A percentile compares a stretch with the other conserved stretches of the same genome.
Evolutionary conservation across 108 stramenopile species (phyloP).

Genomic region (Hondaea fermentalgiana): DNA sequence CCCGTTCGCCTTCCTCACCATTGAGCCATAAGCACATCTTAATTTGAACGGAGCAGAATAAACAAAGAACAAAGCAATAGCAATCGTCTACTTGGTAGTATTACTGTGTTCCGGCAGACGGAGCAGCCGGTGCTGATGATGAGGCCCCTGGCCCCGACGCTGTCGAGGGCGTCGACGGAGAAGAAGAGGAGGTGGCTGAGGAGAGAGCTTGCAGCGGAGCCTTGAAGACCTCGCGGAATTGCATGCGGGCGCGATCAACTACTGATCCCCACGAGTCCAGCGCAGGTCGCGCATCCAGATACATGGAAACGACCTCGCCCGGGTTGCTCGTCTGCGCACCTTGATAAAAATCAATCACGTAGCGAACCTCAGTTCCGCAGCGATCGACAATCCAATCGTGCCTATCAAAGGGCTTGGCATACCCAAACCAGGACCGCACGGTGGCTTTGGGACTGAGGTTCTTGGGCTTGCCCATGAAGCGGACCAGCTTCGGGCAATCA

Average conservation of each 20-base stretch:
- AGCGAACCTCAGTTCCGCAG: constrained; percentile 55
- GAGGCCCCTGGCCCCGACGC: too few relatives aligned
- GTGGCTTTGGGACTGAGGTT: constrained; percentile 81
- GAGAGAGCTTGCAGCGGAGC: background rate
- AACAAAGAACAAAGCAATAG: too few relatives aligned
- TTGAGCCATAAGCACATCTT: too few relatives aligned
- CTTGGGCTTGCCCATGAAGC: constrained; percentile 78
- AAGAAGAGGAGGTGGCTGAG: background rate
- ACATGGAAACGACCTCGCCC: constrained; percentile 50
- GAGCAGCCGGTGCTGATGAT: too few relatives aligned
- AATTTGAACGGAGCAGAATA: too few relatives aligned
- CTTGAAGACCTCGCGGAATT: constrained; percentile 50
- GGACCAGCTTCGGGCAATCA: constrained; percentile 55
- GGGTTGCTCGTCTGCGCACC: constrained; percentile 22
- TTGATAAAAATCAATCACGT: constrained; percentile 91
- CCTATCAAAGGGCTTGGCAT: constrained; percentile 80
- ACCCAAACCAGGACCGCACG: constrained; percentile 63
- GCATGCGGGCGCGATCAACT: constrained; percentile 55
- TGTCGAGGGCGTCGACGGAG: background rate
- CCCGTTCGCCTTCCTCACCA: too few relatives aligned
- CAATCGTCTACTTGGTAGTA: too few relatives aligned
- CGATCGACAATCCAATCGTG: constrained; percentile 89
- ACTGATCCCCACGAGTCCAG: constrained; percentile 64
- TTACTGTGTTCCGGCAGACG: too few relatives aligned
- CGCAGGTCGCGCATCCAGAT: constrained; percentile 82